Conservation (phyloP, 306 rosid species). For the Cucumis hystrix region DNA sequence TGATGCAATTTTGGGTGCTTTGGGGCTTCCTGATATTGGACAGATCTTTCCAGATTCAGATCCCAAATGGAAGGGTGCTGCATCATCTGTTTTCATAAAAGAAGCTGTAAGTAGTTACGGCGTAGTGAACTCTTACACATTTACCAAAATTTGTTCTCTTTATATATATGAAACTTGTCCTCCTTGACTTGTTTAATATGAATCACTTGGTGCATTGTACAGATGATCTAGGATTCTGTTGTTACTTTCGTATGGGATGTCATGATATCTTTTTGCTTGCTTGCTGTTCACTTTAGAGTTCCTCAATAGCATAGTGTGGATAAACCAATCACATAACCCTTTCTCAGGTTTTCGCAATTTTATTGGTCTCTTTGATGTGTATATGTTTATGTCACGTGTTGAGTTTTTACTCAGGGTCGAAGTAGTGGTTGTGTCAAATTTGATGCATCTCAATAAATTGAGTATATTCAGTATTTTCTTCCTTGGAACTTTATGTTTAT, state of each 20-base stretch:
- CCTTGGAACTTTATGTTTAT: neutral
- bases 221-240: neutral
- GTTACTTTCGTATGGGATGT: neutral
- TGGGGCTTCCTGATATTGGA: conserved; percentile 92
- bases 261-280: neutral
- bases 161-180: neutral
- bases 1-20: conserved; percentile 85
- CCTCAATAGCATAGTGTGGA: neutral
- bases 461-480: neutral
- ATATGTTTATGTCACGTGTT: neutral
- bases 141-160: neutral
- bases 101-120: conserved; percentile 79
- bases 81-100: conserved; percentile 61
- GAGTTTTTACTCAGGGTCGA: neutral
- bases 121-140: neutral
- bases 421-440: neutral
- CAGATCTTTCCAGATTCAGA: conserved; percentile 85
- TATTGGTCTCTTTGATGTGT: neutral
- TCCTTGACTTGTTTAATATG: neutral
- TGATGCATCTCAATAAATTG: neutral
- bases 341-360: neutral
- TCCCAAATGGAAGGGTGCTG: conserved; percentile 91
- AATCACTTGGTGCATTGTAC: neutral
- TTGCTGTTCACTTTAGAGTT: neutral
- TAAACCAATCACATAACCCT: neutral